Evolutionary conservation across 371 early-diverging fungal genomes (phyloP), one percentile per base, ranked within the genome.

Genomic region (Rhizopus microsporus): DNA sequence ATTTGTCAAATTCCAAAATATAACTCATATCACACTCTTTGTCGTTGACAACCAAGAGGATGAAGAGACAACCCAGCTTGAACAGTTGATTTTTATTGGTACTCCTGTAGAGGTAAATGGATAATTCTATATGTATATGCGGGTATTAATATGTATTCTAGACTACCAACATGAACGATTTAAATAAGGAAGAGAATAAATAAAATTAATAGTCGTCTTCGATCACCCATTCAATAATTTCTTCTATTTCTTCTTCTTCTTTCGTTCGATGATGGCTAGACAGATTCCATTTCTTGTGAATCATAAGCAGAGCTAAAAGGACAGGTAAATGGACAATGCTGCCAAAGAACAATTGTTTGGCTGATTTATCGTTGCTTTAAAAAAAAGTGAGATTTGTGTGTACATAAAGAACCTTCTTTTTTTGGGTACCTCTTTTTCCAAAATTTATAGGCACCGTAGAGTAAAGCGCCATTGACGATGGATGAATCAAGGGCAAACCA

Each of bases 1-100:
- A 55, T 97, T 91, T 74, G 97, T 97, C 59, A 91, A 92, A 64
- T 97, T 93, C 80, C 97, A 97, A 76, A 88, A 82, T 59, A 86
- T 97, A 33, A 86, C 69, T 52, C 84, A 74, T 47, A 55, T 92
- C 51, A 77, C 83, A 82, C 49, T 93, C 30, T 95, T 93, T 68
- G 72, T 94, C 15, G 84, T 80, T 17, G 88, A 93, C 62, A 97
- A 97, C 64, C 75, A 90, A 68, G 87, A 77, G 10, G 93, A 84
- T 37, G 89, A 85, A 54, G 95, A 95, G 12, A 89, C 86, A 13
- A 94, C 96, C 4, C 78, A 80, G 5, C 73, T 97, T 50, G 77
- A 87, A 55, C 87, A 89, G 62, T 61, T 97, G 50, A 74, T 80
- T 16, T 84, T 95, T 45, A 91, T 92, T 59, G 97, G 96, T 50